phyloP scores from a whole-genome alignment of 345 rosid genomes.

The Moringa oleifera region DNA sequence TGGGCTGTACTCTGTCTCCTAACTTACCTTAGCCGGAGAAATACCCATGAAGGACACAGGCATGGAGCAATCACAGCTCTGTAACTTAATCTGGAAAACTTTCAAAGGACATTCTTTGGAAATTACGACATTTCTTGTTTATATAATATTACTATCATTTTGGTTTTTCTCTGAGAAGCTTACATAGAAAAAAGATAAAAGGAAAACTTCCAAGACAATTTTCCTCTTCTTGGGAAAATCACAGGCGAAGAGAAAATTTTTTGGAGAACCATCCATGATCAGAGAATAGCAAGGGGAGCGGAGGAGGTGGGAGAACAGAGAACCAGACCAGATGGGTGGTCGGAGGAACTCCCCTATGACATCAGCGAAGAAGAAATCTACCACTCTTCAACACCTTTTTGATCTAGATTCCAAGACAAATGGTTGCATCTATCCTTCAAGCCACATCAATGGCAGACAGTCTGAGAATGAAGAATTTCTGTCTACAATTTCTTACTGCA shows the following conservation, averaged over 20 bases:
- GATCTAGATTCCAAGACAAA: slow-evolving; percentile 27
- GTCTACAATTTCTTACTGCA: slow-evolving; percentile 33
- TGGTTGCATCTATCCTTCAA: not conserved
- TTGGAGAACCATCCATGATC: not conserved
- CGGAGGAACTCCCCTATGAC: slow-evolving; percentile 26
- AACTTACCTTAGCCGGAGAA: slow-evolving; percentile 4
- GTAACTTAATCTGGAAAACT: not conserved
- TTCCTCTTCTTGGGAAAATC: too few species aligned
- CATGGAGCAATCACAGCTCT: slow-evolving; percentile 4
- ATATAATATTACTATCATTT: slow-evolving; percentile 24
- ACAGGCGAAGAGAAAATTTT: too few species aligned
- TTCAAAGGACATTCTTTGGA: slow-evolving; percentile 22
- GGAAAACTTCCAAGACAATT: too few species aligned
- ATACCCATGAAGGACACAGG: too few species aligned
- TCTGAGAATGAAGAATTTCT: slow-evolving; percentile 32
- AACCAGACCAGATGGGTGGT: slow-evolving; percentile 45
- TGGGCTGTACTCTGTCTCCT: slow-evolving; percentile 13
- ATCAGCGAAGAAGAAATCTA: slow-evolving; percentile 28
- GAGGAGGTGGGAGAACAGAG: too few species aligned
- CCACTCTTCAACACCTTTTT: slow-evolving; percentile 35
- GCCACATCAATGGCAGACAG: slow-evolving; percentile 17
- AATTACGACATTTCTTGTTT: slow-evolving; percentile 27
- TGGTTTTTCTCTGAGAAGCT: too few species aligned
- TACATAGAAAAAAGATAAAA: too few species aligned
- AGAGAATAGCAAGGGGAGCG: not conserved